phyloP scores from a whole-genome alignment of 225 moss, liverwort and hornwort species.

The Lunularia cruciata region DNA sequence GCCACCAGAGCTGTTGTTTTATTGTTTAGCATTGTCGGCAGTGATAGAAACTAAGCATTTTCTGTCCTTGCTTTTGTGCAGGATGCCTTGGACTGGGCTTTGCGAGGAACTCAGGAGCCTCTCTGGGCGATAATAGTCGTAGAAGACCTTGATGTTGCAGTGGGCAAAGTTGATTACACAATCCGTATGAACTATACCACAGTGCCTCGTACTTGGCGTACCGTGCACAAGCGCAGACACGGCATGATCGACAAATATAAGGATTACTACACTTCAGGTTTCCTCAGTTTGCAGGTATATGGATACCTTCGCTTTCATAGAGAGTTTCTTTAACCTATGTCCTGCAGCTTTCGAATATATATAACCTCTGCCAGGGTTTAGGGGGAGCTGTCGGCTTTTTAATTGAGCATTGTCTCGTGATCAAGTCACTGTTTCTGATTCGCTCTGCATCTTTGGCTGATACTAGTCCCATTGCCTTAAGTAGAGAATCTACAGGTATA shows the following conservation, averaged over 20 bases:
- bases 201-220: constrained; percentile 59
- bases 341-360: no score
- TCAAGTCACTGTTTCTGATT: no score
- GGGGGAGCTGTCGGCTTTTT: no score
- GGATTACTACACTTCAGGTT: constrained; percentile 90
- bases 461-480: no score
- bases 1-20: no score
- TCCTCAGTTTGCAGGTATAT: constrained; percentile 86
- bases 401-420: no score
- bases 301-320: neutral
- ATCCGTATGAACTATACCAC: constrained; percentile 99
- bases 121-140: constrained; percentile 91
- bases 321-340: no score
- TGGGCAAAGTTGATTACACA: constrained; percentile 79
- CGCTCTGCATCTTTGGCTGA: no score
- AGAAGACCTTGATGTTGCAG: constrained; percentile 63
- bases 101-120: constrained; percentile 55
- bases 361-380: no score
- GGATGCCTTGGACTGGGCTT: constrained; percentile 83
- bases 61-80: constrained; percentile 36
- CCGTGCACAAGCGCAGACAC: constrained; percentile 60
- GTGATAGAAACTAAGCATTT: neutral
- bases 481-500: no score
- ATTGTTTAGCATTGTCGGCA: no score
- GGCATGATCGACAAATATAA: constrained; percentile 73